Base-by-base conservation (phyloP, 2,329 filamentous ascomycete genomes). In the Beauveria scarabaeidicola region DNA sequence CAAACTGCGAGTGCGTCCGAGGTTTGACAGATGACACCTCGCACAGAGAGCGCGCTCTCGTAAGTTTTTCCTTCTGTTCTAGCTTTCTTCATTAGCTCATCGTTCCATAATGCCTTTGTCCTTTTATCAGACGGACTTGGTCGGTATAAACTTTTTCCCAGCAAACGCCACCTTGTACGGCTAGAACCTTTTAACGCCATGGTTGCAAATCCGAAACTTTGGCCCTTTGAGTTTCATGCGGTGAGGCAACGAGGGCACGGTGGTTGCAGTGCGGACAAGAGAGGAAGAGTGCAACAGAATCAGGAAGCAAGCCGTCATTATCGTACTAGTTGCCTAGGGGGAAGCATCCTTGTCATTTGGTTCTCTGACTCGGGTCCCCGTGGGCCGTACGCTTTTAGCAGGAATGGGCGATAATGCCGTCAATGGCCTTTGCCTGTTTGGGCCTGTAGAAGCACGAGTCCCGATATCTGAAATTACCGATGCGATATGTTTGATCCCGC, bases 291-390 rank as follows among this genome's bases (percentile, higher is more conserved):
- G 15, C 29, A 32, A 32, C 21, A 27, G 11, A 2, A 43, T 43
- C 38, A 17, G 21, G 23, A 54, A 40, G 40, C 25, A 38, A 38
- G 13, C n/a, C 23, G 32, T 40, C 38, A 41, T 25, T 23, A 36
- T 36, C 41, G 40, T 25, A 53, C 52, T 44, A 57, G 41, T 32
- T 32, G 29, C 29, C 29, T 1, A 11, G 38, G 44, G n/a, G 23
- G 4, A n/a, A n/a, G 8, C 3, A 50, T 19, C 54, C 44, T 57
- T 40, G 44, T 23, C 54, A 4, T 5, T 29, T 19, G 21, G 17
- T 41, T 54, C 17, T 44, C 44, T 57, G 54, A 57, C 54, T 57
- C 54, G 44, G 41, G 11, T 44, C 38, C 44, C 19, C 21, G n/a
- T n/a, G n/a, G n/a, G n/a, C n/a, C n/a, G 21, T 32, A 44, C 52